Conservation (phyloP, 2,329 filamentous ascomycete genomes). For the Calonectria henricotiae region DNA sequence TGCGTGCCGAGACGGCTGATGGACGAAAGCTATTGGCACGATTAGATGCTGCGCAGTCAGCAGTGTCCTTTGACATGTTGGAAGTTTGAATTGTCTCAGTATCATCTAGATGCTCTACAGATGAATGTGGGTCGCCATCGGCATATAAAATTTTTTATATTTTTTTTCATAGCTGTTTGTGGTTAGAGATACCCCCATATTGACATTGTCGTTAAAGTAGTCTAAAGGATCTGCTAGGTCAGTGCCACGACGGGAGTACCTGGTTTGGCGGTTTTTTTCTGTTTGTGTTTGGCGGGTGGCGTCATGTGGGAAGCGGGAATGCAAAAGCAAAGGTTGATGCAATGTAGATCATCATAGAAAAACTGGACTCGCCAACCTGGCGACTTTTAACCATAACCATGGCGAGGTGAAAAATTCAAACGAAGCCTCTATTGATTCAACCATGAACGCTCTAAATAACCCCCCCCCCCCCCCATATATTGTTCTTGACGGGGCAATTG, state of each 20-base stretch:
- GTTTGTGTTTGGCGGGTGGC: constrained; percentile 10
- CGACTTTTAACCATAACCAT: background rate
- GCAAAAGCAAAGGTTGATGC: constrained; percentile 25
- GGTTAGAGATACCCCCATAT: background rate
- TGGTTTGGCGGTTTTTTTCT: background rate
- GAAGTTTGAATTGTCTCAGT: constrained; percentile 13
- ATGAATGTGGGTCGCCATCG: background rate
- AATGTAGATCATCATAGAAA: constrained; percentile 24
- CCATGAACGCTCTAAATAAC: too few relatives aligned
- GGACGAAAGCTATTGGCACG: background rate
- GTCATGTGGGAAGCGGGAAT: constrained; percentile 16
- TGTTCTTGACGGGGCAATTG: background rate
- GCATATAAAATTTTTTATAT: too few relatives aligned
- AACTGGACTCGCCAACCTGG: constrained; percentile 4
- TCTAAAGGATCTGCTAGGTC: background rate
- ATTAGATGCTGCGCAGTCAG: background rate
- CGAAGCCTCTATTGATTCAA: too few relatives aligned
- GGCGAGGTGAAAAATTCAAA: background rate
- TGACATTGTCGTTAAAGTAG: background rate
- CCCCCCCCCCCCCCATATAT: too few relatives aligned
- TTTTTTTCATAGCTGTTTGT: background rate
- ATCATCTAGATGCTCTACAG: background rate
- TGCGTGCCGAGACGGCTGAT: background rate
- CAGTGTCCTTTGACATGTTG: background rate
- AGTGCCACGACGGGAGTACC: constrained; percentile 25